Percentiles rank a stretch among this genome's conserved stretches.
Evolutionary conservation across 129 eudicot genomes (phyloP).

Genomic region (Helianthus annuus): DNA sequence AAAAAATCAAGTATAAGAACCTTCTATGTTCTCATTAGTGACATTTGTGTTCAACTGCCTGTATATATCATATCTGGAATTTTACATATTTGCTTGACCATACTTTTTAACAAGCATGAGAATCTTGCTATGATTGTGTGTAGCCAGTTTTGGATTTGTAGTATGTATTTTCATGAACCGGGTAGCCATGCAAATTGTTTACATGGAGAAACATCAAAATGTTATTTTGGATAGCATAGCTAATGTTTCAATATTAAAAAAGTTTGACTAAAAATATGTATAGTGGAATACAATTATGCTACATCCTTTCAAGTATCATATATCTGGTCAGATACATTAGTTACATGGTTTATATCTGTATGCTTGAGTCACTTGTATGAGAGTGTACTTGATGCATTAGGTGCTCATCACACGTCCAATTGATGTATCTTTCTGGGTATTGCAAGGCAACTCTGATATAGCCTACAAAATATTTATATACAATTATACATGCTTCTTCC

Average conservation of each 20-base stretch:
- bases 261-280: conserved; percentile 7
- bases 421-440: conserved; percentile 8
- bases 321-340: conserved; percentile 1
- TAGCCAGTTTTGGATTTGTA: conserved; percentile 9
- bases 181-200: conserved; percentile 7
- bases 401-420: conserved; percentile 19
- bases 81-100: not conserved
- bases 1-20: not conserved
- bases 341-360: not conserved
- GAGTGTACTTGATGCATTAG: conserved; percentile 11
- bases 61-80: not conserved
- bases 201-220: conserved; percentile 5
- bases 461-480: not conserved
- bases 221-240: conserved; percentile 7
- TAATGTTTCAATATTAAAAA: conserved; percentile 13
- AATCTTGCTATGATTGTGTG: conserved; percentile 8
- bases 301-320: conserved; percentile 10
- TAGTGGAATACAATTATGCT: conserved; percentile 1
- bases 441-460: conserved; percentile 17
- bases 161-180: not conserved
- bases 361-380: conserved; percentile 16
- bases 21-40: not conserved
- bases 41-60: conserved; percentile 20
- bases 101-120: not conserved
- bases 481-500: not conserved